Percentiles rank a stretch among this genome's conserved stretches.
These are phyloP conservation scores for Lasiosphaeriaceae sp. DNA, from an alignment of 495 filamentous ascomycete species.

Conservation along the genomic window DNA sequence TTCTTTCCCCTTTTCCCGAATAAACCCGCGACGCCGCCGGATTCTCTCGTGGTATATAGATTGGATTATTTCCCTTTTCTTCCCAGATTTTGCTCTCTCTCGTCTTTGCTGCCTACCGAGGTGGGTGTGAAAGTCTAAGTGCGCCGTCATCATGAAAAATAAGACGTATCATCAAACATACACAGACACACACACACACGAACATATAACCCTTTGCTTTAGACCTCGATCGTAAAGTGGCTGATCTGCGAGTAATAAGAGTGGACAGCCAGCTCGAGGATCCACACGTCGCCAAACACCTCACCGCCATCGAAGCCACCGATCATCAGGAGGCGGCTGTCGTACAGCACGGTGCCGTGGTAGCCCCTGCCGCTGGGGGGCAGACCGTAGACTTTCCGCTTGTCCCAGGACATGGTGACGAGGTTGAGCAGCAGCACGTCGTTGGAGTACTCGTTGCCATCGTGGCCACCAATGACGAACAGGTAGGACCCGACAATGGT, in stretches of 20 bases:
- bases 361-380: conserved; percentile 59
- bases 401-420: conserved; percentile 66
- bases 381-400: conserved; percentile 57
- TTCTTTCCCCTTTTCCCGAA: too few species aligned
- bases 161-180: not conserved
- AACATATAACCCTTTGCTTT: conserved; percentile 10
- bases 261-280: conserved; percentile 61
- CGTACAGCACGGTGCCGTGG: conserved; percentile 59
- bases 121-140: not conserved
- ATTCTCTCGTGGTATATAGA: too few species aligned
- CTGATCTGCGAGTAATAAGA: conserved; percentile 67
- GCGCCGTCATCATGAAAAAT: not conserved
- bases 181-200: too few species aligned
- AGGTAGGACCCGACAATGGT: conserved; percentile 64
- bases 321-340: conserved; percentile 55
- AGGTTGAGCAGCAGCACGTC: conserved; percentile 63
- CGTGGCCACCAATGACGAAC: conserved; percentile 63
- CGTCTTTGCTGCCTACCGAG: not conserved
- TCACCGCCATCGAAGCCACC: conserved; percentile 62
- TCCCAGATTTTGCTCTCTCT: not conserved
- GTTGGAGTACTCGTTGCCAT: conserved; percentile 62
- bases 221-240: conserved; percentile 64
- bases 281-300: conserved; percentile 60
- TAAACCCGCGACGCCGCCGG: too few species aligned
- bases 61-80: not conserved